phyloP scores from a whole-genome alignment of 108 stramenopile species.

The Nitzschia sp. region DNA sequence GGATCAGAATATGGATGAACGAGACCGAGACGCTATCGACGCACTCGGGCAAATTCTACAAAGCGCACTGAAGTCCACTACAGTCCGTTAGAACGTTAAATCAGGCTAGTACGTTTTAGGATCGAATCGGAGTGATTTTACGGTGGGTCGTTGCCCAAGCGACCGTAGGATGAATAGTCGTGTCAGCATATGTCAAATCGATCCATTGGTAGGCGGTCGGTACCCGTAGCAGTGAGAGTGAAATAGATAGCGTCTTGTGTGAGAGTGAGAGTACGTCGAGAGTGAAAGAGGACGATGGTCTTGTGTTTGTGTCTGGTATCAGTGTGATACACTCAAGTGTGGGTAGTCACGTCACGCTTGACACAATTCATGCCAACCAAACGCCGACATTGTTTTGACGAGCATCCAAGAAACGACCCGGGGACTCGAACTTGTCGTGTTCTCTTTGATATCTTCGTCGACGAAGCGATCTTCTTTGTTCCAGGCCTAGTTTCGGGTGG shows the following conservation, averaged over 20 bases:
- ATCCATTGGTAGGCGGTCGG: not conserved
- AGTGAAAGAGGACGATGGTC: too few species aligned
- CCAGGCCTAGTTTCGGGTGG: not conserved
- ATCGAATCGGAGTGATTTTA: not conserved
- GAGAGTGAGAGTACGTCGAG: too few species aligned
- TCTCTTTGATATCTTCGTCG: not conserved
- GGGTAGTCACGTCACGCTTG: not conserved
- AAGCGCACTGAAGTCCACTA: constrained; percentile 36
- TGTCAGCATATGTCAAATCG: too few species aligned
- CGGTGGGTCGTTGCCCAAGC: too few species aligned
- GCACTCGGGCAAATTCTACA: constrained; percentile 47
- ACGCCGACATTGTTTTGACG: not conserved
- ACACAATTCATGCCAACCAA: not conserved
- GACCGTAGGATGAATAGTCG: too few species aligned
- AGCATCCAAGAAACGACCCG: not conserved
- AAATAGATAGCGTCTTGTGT: too few species aligned
- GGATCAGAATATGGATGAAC: constrained; percentile 4
- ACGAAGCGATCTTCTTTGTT: not conserved
- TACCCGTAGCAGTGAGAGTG: not conserved
- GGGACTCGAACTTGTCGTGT: not conserved
- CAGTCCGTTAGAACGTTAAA: constrained; percentile 24
- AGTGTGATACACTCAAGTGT: too few species aligned
- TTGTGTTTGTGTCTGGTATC: too few species aligned
- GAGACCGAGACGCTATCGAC: constrained; percentile 50
- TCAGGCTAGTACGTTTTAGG: too few species aligned